Percentiles rank a stretch among this genome's conserved stretches.
These are phyloP conservation scores for Starmerella floricola DNA, from an alignment of 805 yeast genomes.

Conservation along the genomic window DNA sequence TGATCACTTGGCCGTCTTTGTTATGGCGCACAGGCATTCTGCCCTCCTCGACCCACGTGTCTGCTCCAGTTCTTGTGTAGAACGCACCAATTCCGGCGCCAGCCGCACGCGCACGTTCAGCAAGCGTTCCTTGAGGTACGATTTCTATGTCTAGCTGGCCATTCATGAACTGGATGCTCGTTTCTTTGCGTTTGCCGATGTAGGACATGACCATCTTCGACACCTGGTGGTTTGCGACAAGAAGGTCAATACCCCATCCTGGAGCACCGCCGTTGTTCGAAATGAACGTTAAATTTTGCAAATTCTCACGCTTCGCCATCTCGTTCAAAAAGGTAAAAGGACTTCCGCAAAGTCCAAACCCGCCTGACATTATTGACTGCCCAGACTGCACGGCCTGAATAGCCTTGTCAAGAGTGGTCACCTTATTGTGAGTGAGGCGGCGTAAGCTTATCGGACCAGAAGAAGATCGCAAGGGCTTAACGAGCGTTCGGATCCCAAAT, in stretches of 20 bases:
- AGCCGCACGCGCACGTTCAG: constrained; percentile 39
- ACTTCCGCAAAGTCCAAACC: constrained; percentile 40
- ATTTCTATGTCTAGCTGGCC: constrained; percentile 38
- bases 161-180: constrained; percentile 33
- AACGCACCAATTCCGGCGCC: constrained; percentile 41
- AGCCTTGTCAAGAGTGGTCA: constrained; percentile 19
- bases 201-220: constrained; percentile 37
- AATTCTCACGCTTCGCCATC: constrained; percentile 27
- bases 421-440: constrained; percentile 14
- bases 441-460: not conserved
- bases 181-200: constrained; percentile 34
- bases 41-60: constrained; percentile 42
- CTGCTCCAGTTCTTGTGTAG: constrained; percentile 40
- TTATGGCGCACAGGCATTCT: constrained; percentile 36
- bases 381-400: constrained; percentile 21
- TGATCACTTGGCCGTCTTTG: constrained; percentile 30
- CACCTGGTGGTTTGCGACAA: constrained; percentile 35
- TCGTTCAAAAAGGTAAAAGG: constrained; percentile 37
- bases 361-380: constrained; percentile 36
- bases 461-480: too few relatives aligned
- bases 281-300: constrained; percentile 34
- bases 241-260: constrained; percentile 34
- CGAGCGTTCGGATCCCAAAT: too few relatives aligned
- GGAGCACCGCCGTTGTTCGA: constrained; percentile 42
- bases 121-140: constrained; percentile 43